These are phyloP conservation scores for Achaetomium macrosporum DNA, from an alignment of 2,329 filamentous ascomycete genomes.

Conservation along the genomic window DNA sequence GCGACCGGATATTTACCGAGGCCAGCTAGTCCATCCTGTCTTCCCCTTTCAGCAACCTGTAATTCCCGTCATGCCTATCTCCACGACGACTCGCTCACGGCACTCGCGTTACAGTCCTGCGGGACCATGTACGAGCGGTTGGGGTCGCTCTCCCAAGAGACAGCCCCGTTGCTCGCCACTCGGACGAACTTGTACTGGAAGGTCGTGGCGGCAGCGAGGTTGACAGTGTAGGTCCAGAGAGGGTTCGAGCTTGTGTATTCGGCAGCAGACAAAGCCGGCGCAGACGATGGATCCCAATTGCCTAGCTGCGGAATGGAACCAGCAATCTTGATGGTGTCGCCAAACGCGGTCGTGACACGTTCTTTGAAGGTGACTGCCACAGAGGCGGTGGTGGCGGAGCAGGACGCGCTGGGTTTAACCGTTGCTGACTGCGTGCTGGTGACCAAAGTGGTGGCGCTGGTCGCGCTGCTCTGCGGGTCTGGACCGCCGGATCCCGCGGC, in stretches of 20 bases:
- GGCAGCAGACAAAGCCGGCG: conserved; percentile 44
- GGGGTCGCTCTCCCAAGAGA: conserved; percentile 54
- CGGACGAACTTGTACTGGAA: conserved; percentile 60
- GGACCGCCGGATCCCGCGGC: conserved; percentile 17
- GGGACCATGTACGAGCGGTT: conserved; percentile 35
- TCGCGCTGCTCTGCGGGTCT: background rate
- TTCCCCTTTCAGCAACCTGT: background rate
- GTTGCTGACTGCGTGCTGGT: conserved; percentile 19
- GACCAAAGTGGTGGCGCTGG: conserved; percentile 18
- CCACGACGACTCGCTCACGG: conserved; percentile 26
- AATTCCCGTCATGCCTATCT: conserved; percentile 11
- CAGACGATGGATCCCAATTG: conserved; percentile 43
- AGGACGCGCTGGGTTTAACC: conserved; percentile 24
- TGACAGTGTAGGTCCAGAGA: conserved; percentile 49
- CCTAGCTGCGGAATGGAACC: conserved; percentile 42
- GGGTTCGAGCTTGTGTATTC: conserved; percentile 50
- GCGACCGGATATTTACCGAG: too few relatives aligned
- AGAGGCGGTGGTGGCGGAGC: conserved; percentile 28
- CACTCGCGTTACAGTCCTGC: conserved; percentile 20
- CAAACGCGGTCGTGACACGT: conserved; percentile 40
- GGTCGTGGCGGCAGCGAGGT: conserved; percentile 44
- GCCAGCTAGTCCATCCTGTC: background rate
- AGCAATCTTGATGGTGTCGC: conserved; percentile 45
- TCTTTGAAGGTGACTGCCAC: conserved; percentile 40
- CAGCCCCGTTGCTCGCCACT: conserved; percentile 41